These are phyloP conservation scores for Starmerella stigmatis DNA, from an alignment of 805 yeast genomes.

Conservation along the genomic window DNA sequence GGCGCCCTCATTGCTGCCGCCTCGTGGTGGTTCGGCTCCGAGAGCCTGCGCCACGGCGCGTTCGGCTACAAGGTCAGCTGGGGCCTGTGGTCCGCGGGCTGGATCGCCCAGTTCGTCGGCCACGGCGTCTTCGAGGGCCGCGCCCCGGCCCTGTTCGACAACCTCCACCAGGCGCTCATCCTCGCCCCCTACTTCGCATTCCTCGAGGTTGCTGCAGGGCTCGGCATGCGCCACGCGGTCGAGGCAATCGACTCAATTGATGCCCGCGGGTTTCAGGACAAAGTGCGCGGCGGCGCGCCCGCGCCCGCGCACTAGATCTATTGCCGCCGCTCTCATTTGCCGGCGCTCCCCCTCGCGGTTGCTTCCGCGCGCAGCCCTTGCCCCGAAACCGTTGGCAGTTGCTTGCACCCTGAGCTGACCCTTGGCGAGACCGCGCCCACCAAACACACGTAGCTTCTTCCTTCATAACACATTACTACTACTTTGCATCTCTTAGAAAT, in stretches of 20 bases:
- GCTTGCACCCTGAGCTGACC: too few species aligned
- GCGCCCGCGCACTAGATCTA: too few species aligned
- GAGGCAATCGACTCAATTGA: conserved; percentile 13
- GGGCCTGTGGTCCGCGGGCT: conserved; percentile 43
- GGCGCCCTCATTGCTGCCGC: conserved; percentile 33
- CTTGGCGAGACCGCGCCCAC: too few species aligned
- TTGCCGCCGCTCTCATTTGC: too few species aligned
- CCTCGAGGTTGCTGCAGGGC: conserved; percentile 58
- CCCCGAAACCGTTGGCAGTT: too few species aligned
- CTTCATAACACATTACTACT: too few species aligned
- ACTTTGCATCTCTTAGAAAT: too few species aligned
- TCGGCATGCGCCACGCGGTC: conserved; percentile 41
- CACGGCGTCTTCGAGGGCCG: conserved; percentile 72
- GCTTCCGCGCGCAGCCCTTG: too few species aligned
- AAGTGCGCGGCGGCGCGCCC: not conserved
- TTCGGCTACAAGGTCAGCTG: conserved; percentile 28
- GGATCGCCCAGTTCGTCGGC: conserved; percentile 82
- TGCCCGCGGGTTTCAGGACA: not conserved
- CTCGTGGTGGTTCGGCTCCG: conserved; percentile 25
- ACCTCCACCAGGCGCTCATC: conserved; percentile 70
- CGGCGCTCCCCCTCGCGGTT: too few species aligned
- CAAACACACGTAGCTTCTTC: too few species aligned
- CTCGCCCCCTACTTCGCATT: conserved; percentile 85
- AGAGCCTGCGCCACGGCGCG: conserved; percentile 26
- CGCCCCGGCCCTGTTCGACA: conserved; percentile 82